Conservation (phyloP, 2,329 filamentous ascomycete genomes). For the Ascochyta rabiei region DNA sequence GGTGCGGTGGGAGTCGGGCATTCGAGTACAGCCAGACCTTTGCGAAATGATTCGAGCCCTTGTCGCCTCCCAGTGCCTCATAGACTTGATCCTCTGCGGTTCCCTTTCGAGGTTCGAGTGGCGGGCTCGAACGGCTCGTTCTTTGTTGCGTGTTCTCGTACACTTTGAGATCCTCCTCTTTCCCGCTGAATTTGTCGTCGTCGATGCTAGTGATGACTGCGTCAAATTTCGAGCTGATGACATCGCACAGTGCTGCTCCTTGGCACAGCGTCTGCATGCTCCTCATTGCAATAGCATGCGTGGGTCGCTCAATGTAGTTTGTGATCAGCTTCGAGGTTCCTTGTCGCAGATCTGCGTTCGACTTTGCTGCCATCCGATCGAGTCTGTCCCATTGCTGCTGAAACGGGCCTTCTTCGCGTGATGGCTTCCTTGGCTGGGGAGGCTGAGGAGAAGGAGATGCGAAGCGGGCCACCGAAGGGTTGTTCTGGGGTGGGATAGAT, state of each 20-base stretch:
- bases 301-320: slow-evolving; percentile 40
- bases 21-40: slow-evolving; percentile 83
- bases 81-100: slow-evolving; percentile 22
- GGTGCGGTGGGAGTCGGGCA: slow-evolving; percentile 70
- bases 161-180: slow-evolving; percentile 59
- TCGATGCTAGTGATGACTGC: slow-evolving; percentile 75
- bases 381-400: slow-evolving; percentile 39
- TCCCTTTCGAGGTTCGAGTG: slow-evolving; percentile 19
- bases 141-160: slow-evolving; percentile 21
- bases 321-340: slow-evolving; percentile 36
- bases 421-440: slow-evolving; percentile 1
- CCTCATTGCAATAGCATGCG: slow-evolving; percentile 37
- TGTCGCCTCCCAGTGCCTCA: slow-evolving; percentile 22
- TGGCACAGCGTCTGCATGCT: slow-evolving; percentile 48
- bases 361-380: slow-evolving; percentile 39
- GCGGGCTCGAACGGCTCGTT: slow-evolving; percentile 23
- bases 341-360: slow-evolving; percentile 36
- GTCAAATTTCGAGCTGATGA: slow-evolving; percentile 68
- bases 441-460: slow-evolving; percentile 27
- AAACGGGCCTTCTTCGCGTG: slow-evolving; percentile 29
- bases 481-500: slow-evolving; percentile 23
- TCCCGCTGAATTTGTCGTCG: slow-evolving; percentile 60
- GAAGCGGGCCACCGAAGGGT: slow-evolving; percentile 29
- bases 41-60: slow-evolving; percentile 59
- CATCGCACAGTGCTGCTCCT: slow-evolving; percentile 59